Evolutionary conservation across 108 stramenopile genomes (phyloP).

Genomic region (Cyclotella cryptica): DNA sequence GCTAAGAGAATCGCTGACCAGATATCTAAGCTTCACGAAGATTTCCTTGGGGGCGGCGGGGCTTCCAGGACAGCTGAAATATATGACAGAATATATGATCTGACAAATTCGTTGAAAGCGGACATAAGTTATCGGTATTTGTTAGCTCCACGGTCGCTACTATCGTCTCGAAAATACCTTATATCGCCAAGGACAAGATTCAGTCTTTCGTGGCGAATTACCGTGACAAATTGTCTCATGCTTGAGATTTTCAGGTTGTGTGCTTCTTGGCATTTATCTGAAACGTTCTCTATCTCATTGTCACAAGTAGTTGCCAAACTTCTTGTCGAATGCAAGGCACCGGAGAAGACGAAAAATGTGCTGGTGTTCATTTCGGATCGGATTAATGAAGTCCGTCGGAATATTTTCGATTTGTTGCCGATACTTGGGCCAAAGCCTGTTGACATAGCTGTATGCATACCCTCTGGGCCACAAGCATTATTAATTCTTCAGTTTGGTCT

Average conservation of each 20-base stretch:
- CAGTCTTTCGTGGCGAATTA: conserved; percentile 67
- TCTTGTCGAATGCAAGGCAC: conserved; percentile 47
- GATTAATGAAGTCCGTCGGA: conserved; percentile 41
- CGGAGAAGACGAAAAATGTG: conserved; percentile 40
- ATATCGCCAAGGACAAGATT: conserved; percentile 73
- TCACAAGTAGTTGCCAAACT: conserved; percentile 48
- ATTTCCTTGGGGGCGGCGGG: conserved; percentile 23
- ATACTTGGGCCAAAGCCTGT: conserved; percentile 47
- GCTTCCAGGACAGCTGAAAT: conserved; percentile 47
- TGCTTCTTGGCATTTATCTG: conserved; percentile 61
- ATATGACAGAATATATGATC: conserved; percentile 63
- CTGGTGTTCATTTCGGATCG: conserved; percentile 47
- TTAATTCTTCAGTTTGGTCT: conserved; percentile 51
- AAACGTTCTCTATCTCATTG: conserved; percentile 50
- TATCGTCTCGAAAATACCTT: conserved; percentile 46
- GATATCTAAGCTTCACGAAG: conserved; percentile 50
- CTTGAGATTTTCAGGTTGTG: conserved; percentile 62
- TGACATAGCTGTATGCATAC: conserved; percentile 54
- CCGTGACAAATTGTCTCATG: conserved; percentile 62
- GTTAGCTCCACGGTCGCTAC: conserved; percentile 29
- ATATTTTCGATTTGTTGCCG: conserved; percentile 37
- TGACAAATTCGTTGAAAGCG: conserved; percentile 48
- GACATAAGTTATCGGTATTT: conserved; percentile 50
- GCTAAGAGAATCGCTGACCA: conserved; percentile 46
- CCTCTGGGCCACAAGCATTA: conserved; percentile 60